Evolutionary conservation across 2,329 filamentous ascomycete species (phyloP).

Genomic region (Sclerotinia glacialis): DNA sequence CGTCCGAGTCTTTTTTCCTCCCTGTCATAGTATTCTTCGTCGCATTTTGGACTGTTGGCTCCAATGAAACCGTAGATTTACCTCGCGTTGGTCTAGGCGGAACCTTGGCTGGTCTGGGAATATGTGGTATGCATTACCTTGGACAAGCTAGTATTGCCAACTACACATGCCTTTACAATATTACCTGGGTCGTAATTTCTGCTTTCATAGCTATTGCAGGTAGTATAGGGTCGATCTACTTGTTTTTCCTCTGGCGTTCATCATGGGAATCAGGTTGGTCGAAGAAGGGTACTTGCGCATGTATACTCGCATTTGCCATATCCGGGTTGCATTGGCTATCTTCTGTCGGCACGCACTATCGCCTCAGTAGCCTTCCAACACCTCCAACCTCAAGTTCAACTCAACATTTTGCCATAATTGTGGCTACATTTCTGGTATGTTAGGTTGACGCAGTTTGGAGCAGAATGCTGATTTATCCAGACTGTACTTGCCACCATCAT

Average conservation of each 20-base stretch:
- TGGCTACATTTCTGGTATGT: conserved; percentile 32
- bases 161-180: conserved; percentile 66
- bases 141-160: conserved; percentile 82
- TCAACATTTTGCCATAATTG: conserved; percentile 23
- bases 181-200: conserved; percentile 57
- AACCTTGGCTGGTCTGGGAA: conserved; percentile 66
- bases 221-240: conserved; percentile 63
- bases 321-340: conserved; percentile 89
- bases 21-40: conserved; percentile 71
- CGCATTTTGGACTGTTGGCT: conserved; percentile 69
- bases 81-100: conserved; percentile 62
- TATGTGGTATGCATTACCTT: conserved; percentile 84
- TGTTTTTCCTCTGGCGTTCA: conserved; percentile 76
- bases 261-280: conserved; percentile 77
- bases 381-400: conserved; percentile 25
- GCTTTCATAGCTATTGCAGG: conserved; percentile 70
- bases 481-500: conserved; percentile 60
- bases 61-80: conserved; percentile 55
- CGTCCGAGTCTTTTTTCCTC: conserved; percentile 74
- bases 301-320: conserved; percentile 68
- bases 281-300: conserved; percentile 65
- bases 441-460: not conserved
- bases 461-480: conserved; percentile 40
- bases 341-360: conserved; percentile 66
- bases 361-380: conserved; percentile 48